Base-by-base conservation (phyloP, 2,329 filamentous ascomycete genomes). In the Tolypocladium endophyticum region DNA sequence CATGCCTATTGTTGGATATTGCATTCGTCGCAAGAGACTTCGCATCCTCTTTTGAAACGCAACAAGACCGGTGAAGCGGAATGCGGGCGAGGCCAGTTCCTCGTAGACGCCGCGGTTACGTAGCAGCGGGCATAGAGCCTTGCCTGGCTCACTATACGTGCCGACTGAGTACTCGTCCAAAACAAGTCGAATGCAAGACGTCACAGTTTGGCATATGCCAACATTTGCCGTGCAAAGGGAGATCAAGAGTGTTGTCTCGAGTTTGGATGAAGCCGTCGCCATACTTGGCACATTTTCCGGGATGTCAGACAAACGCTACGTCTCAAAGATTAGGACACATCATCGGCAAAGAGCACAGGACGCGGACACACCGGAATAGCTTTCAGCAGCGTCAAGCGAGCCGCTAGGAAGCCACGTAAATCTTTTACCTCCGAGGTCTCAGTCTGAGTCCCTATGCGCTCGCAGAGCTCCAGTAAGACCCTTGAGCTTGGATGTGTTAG, bases 31-130 rank as follows among this genome's bases (percentile, higher is more conserved):
- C 28, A 88, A 69, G 38, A 88, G 76, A 16, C 78, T 77, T 53
- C 86, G 79, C 38, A 86, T 78, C 47, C 86, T 79, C 67, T 87
- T 88, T 64, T 89, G 86, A 66, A 89, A 89, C 2, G 86, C 86
- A 14, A 88, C 86, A 9, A 87, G 72, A 1, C 86, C 86, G 9
- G 86, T 88, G 65, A 88, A 86, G 35, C 84, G 78, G 66, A 88
- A 88, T 1, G 79, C 80, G 50, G 79, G 81, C 1, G 85, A 86
- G 1, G 84, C 79, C 57, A 89, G 82, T 62, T 87, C 85, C 30
- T 76, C 73, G 62, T 85, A 88, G 1, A 85, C 74, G 8, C 84
- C 80, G 39, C 78, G 77, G 62, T 89, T 89, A 41, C 83, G 81
- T 54, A 87, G 74, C 18, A 86, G 72, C 0, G 81, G 77, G 23